Conservation (phyloP, 2,329 filamentous ascomycete species). For the Penicillium sp. region DNA sequence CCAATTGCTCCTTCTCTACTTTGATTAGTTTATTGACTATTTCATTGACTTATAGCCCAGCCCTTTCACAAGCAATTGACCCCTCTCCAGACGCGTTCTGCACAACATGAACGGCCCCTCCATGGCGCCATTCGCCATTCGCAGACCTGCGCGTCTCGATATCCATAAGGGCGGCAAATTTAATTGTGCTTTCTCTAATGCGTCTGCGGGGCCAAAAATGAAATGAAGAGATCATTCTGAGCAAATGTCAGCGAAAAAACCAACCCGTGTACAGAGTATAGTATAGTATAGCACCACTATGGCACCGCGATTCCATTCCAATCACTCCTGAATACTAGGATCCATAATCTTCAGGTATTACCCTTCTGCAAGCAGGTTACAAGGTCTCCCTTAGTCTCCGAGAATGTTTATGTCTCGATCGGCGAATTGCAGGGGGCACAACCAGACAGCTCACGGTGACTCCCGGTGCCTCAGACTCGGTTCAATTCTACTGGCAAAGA, state of each 20-base stretch:
- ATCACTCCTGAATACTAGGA: neutral
- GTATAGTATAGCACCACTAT: neutral
- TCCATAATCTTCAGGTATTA: neutral
- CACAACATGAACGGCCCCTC: conserved; percentile 27
- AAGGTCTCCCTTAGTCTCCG: conserved; percentile 9
- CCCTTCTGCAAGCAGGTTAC: neutral
- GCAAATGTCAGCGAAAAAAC: neutral
- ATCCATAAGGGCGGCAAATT: conserved; percentile 16
- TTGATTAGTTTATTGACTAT: neutral
- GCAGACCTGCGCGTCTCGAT: conserved; percentile 25
- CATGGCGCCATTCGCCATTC: conserved; percentile 24
- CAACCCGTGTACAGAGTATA: neutral
- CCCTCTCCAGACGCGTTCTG: conserved; percentile 22
- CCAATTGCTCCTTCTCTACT: conserved; percentile 4
- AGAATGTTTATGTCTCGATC: conserved; percentile 15
- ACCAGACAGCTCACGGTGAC: conserved; percentile 3
- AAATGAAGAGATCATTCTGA: neutral
- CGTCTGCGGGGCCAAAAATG: conserved; percentile 16
- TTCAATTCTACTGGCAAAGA: conserved; percentile 65
- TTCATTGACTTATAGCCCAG: neutral
- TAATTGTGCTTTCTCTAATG: conserved; percentile 6
- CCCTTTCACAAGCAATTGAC: neutral
- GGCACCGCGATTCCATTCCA: neutral
- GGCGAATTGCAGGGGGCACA: conserved; percentile 32
- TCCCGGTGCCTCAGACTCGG: conserved; percentile 18